Evolutionary conservation across 164 flowering plant species (phyloP).

Genomic region (Protea cynaroides): DNA sequence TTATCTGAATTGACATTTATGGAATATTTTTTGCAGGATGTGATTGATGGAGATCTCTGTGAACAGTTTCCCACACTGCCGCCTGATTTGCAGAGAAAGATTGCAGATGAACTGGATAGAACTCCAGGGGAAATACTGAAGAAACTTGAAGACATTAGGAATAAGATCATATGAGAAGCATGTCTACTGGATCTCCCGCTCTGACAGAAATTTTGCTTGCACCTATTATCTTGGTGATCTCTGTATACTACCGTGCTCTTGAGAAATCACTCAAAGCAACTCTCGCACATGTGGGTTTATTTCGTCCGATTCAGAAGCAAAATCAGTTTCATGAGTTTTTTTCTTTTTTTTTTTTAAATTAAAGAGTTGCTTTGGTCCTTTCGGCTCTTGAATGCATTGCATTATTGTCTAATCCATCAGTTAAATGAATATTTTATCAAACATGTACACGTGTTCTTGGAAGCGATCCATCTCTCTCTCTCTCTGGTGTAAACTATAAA

Average conservation of each 20-base stretch:
- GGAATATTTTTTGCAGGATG: constrained; percentile 55
- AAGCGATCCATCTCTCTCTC: no score
- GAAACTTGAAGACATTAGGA: constrained; percentile 91
- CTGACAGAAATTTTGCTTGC: not conserved
- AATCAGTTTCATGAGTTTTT: no score
- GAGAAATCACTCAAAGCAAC: constrained; percentile 4
- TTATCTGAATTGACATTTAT: no score
- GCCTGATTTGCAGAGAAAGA: constrained; percentile 85
- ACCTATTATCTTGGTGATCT: no score
- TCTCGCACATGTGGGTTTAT: not conserved
- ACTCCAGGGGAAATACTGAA: constrained; percentile 97
- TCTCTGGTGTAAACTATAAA: no score
- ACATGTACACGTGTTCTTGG: no score
- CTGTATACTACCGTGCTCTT: no score
- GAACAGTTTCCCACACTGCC: constrained; percentile 96
- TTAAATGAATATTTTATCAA: no score
- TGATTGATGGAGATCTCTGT: constrained; percentile 98
- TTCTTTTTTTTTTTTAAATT: no score
- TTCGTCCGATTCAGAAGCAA: not conserved
- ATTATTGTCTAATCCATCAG: not conserved
- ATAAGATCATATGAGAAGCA: constrained; percentile 65
- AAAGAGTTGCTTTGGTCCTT: not conserved
- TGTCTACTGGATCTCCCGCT: not conserved
- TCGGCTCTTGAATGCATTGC: not conserved
- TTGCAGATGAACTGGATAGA: constrained; percentile 97